Base-by-base conservation (phyloP, 2,329 filamentous ascomycete species). In the Fusarium chuoi region DNA sequence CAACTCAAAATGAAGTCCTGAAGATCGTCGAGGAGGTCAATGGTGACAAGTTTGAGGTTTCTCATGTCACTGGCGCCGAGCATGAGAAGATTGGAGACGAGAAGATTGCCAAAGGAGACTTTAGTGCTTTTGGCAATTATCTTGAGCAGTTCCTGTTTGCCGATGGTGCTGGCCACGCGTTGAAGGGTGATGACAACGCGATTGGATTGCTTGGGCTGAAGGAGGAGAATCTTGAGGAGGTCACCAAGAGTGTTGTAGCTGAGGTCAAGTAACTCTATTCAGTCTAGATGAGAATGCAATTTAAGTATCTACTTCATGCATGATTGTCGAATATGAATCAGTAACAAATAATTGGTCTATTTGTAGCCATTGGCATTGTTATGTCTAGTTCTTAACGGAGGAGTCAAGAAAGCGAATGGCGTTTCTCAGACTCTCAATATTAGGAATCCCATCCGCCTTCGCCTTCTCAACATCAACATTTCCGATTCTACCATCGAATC, bases 381-480 rank as follows among this genome's bases (percentile, higher is more conserved):
- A 35, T 15, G 12, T 49, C 22, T 66, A 65, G 0, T 54, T 54
- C 12, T 52, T 62, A 2, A 48, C 33, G 1, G 46, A 57, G 6
- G 57, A 26, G 17, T 70, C 66, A 33, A 77, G 65, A 24, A 77
- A 78, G 6, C 28, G 38, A 22, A 78, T 55, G 5, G 46, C 74
- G 3, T 51, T 72, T n/a, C 71, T 73, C n/a, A 77, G 6, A 36
- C 55, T 74, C 33, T 63, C 45, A 7, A 69, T 15, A 5, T 49
- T 66, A 0, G 28, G 8, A 8, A 71, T 26, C 0, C 14, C 20
- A 26, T 76, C 67, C 9, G 62, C 66, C 9, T 64, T 52, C 4
- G 24, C 20, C 7, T 49, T 68, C 17, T 78, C 75, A 11, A 78
- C 61, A 30, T 77, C 60, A 3, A 75, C 26, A 4, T 75, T 59